A percentile compares a stretch with the other conserved stretches of the same genome.
Evolutionary conservation across 1,284 basidiomycete genomes (phyloP).

Genomic region (Agroathelia rolfsii): DNA sequence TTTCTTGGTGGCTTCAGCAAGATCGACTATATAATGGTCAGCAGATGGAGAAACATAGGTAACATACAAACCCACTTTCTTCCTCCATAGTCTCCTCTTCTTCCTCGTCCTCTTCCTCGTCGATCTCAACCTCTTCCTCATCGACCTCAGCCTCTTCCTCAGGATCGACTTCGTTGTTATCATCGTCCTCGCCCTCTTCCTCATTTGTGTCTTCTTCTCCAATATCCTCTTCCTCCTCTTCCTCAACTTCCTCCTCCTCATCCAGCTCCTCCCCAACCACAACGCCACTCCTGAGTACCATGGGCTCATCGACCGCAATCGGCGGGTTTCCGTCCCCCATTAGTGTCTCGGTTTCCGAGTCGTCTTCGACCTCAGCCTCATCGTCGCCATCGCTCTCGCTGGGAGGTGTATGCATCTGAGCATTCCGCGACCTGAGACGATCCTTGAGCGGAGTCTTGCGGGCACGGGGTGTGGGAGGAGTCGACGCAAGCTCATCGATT

Average conservation of each 20-base stretch:
- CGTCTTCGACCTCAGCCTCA: slow-evolving; percentile 26
- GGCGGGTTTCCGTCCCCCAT: no score
- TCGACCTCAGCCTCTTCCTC: no score
- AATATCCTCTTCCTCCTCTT: slow-evolving; percentile 30
- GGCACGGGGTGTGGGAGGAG: slow-evolving; percentile 23
- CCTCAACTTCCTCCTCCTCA: slow-evolving; percentile 28
- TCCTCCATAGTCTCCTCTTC: slow-evolving; percentile 39
- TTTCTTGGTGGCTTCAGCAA: slow-evolving; percentile 72
- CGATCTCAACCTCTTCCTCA: no score
- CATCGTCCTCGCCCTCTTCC: slow-evolving; percentile 26
- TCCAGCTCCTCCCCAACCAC: slow-evolving; percentile 64
- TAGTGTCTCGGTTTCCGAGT: no score
- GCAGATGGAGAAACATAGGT: slow-evolving; percentile 9
- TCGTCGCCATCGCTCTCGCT: slow-evolving; percentile 27
- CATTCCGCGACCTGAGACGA: slow-evolving; percentile 42
- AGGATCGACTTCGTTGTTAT: no score
- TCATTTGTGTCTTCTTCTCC: slow-evolving; percentile 22
- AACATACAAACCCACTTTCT: no score
- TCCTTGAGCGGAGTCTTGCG: slow-evolving; percentile 52
- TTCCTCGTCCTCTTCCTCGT: slow-evolving; percentile 43
- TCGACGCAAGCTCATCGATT: slow-evolving; percentile 50
- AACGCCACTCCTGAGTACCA: slow-evolving; percentile 59
- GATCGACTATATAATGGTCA: slow-evolving; percentile 45
- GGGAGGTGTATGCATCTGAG: slow-evolving; percentile 37
- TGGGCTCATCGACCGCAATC: slow-evolving; percentile 35